Percentiles rank a stretch among this genome's conserved stretches.
Conservation (phyloP, 2,329 filamentous ascomycete species). For the Sarocladium kiliense region DNA sequence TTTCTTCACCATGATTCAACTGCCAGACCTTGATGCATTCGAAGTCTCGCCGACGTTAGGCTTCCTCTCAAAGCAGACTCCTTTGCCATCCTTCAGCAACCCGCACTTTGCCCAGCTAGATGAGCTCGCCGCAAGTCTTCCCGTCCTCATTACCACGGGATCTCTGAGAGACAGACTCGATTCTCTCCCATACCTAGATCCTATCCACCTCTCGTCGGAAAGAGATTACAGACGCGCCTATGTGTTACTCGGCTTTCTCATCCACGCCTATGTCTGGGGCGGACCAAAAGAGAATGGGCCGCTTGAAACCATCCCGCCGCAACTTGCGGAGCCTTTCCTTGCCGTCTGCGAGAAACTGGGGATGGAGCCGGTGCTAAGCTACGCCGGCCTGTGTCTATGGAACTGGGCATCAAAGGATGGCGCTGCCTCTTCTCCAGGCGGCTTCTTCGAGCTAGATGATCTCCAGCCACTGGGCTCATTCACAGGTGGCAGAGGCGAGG, state of each 20-base stretch:
- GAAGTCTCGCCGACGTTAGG: slow-evolving; percentile 18
- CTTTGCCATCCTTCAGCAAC: slow-evolving; percentile 33
- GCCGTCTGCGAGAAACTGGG: slow-evolving; percentile 14
- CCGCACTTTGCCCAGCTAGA: slow-evolving; percentile 28
- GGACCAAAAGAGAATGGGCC: slow-evolving; percentile 8
- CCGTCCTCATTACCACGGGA: slow-evolving; percentile 7
- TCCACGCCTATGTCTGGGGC: slow-evolving; percentile 16
- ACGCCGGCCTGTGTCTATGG: slow-evolving; percentile 16
- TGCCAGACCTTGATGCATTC: slow-evolving; percentile 21
- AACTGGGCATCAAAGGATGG: slow-evolving; percentile 12
- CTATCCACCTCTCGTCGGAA: slow-evolving; percentile 9
- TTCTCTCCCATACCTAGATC: slow-evolving; percentile 11
- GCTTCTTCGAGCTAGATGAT: slow-evolving; percentile 11
- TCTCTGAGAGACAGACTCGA: slow-evolving; percentile 4
- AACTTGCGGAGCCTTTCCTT: slow-evolving; percentile 16
- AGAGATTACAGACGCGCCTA: slow-evolving; percentile 14
- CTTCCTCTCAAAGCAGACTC: slow-evolving; percentile 29
- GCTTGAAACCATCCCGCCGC: slow-evolving; percentile 12
- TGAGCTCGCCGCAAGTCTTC: slow-evolving; percentile 8
- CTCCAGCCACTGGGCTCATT: slow-evolving; percentile 13
- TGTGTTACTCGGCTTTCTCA: slow-evolving; percentile 15
- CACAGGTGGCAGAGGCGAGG: slow-evolving; percentile 13
- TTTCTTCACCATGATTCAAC: slow-evolving; percentile 10
- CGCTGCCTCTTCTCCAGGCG: not conserved
- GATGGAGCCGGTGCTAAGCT: slow-evolving; percentile 14